Conservation (phyloP, 1,139 yeast species). For the Yamadazyma dendronema region DNA sequence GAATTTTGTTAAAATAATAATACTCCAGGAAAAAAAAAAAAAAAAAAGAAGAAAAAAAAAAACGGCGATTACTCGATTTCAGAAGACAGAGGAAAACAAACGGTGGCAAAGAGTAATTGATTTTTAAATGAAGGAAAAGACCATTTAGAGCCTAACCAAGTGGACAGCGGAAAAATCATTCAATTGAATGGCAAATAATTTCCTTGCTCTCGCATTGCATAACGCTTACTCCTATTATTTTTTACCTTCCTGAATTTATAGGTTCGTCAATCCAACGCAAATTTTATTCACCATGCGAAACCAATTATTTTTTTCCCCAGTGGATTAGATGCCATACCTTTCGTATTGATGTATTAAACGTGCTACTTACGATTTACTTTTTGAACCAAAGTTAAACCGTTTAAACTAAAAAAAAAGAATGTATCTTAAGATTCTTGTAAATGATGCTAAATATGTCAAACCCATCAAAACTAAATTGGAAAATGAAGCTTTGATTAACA, state of each 20-base stretch:
- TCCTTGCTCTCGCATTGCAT: background rate
- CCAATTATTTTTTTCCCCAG: too few relatives aligned
- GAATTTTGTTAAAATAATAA: background rate
- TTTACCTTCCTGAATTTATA: background rate
- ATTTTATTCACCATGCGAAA: background rate
- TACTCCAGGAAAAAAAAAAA: too few relatives aligned
- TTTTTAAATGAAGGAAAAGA: too few relatives aligned
- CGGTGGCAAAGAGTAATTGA: background rate
- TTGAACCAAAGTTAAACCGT: too few relatives aligned
- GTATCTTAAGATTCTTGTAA: conserved; percentile 3
- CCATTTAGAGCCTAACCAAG: too few relatives aligned
- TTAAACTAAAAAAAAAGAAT: too few relatives aligned
- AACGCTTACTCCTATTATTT: background rate
- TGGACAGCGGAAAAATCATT: too few relatives aligned
- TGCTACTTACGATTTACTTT: too few relatives aligned
- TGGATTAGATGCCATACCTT: too few relatives aligned
- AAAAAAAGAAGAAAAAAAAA: background rate
- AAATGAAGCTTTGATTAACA: conserved; percentile 19
- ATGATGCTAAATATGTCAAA: conserved; percentile 18
- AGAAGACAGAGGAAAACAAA: background rate
- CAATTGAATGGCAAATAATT: too few relatives aligned
- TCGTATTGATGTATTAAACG: too few relatives aligned
- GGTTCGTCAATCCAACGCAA: background rate
- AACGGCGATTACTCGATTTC: background rate
- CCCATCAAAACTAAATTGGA: conserved; percentile 27